A percentile compares a stretch with the other conserved stretches of the same genome.
Conservation (phyloP, 2,329 filamentous ascomycete species). For the Scedosporium dehoogii region DNA sequence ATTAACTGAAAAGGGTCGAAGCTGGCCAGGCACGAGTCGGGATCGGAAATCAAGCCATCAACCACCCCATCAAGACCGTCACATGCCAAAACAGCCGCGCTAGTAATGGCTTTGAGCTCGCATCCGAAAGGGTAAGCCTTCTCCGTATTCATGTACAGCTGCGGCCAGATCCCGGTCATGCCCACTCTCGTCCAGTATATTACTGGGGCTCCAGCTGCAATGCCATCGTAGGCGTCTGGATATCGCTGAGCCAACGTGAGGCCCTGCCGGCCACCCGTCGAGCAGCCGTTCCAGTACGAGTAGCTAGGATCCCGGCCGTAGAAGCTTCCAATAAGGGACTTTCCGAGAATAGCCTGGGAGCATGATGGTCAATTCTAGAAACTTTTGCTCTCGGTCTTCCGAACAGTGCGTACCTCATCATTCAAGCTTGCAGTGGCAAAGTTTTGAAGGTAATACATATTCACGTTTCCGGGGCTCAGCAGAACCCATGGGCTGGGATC, state of each 20-base stretch:
- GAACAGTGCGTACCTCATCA: slow-evolving; percentile 15
- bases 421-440: slow-evolving; percentile 24
- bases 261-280: slow-evolving; percentile 46
- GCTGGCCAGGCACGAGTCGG: slow-evolving; percentile 23
- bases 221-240: slow-evolving; percentile 43
- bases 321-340: slow-evolving; percentile 24
- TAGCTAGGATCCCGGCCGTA: slow-evolving; percentile 26
- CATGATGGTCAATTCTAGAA: neutral
- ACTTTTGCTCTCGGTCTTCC: neutral
- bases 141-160: slow-evolving; percentile 13
- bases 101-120: slow-evolving; percentile 26
- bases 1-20: neutral
- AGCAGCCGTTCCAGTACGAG: slow-evolving; percentile 42
- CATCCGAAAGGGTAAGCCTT: slow-evolving; percentile 28
- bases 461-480: slow-evolving; percentile 10
- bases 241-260: slow-evolving; percentile 41
- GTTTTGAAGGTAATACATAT: slow-evolving; percentile 20
- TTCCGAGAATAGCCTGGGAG: neutral
- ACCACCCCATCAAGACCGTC: slow-evolving; percentile 35
- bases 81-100: slow-evolving; percentile 33
- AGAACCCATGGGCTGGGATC: slow-evolving; percentile 10
- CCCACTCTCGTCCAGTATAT: slow-evolving; percentile 24
- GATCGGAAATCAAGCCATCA: slow-evolving; percentile 35
- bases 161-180: slow-evolving; percentile 11
- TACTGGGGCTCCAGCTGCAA: slow-evolving; percentile 36